These are phyloP conservation scores for Pseudozyma flocculosa DNA, from an alignment of 1,284 basidiomycete genomes.

Conservation along the genomic window DNA sequence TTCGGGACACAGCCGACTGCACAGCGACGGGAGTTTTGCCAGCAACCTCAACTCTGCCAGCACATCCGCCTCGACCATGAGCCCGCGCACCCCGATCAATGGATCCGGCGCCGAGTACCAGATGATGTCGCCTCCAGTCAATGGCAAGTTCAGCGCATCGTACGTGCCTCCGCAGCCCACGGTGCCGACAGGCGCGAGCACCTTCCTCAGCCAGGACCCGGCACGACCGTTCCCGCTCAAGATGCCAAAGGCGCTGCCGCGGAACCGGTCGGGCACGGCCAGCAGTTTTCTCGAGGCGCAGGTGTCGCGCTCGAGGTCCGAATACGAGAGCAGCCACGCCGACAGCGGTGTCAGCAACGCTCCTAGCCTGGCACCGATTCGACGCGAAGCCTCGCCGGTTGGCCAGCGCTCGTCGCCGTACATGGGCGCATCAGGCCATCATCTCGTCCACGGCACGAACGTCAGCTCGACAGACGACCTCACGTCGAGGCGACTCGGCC, in stretches of 20 bases:
- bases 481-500: too few relatives aligned
- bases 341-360: constrained; percentile 6
- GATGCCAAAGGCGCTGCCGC: constrained; percentile 28
- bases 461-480: too few relatives aligned
- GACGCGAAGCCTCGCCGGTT: neutral
- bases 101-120: constrained; percentile 19
- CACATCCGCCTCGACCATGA: constrained; percentile 20
- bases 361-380: neutral
- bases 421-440: constrained; percentile 2
- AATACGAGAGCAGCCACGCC: constrained; percentile 2
- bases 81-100: constrained; percentile 37
- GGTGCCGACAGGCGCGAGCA: constrained; percentile 14
- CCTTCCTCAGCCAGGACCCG: constrained; percentile 17
- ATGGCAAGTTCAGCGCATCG: constrained; percentile 13
- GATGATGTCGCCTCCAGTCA: constrained; percentile 16
- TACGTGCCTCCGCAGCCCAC: constrained; percentile 28
- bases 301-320: neutral
- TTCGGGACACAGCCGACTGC: constrained; percentile 28
- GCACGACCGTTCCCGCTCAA: constrained; percentile 30
- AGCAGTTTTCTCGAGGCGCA: constrained; percentile 23
- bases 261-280: constrained; percentile 19
- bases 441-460: too few relatives aligned
- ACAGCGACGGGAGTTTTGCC: constrained; percentile 34
- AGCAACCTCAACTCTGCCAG: constrained; percentile 14
- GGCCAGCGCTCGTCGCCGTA: constrained; percentile 17